Evolutionary conservation across 768 basidiomycete genomes (phyloP), one percentile per base, ranked within the genome.

Genomic region (Russula dissimulans): DNA sequence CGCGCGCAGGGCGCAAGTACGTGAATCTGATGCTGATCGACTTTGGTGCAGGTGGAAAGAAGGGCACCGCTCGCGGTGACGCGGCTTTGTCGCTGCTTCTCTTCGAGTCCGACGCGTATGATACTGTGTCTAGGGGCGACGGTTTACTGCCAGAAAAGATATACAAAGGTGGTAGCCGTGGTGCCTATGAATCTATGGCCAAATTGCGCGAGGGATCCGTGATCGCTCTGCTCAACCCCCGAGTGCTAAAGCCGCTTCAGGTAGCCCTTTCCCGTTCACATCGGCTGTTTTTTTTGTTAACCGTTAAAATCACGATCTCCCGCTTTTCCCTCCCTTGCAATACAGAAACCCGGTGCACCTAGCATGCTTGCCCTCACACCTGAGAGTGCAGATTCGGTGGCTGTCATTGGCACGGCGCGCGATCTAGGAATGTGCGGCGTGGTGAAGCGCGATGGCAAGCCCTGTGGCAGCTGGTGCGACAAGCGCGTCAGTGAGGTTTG

Each of bases 311-410:
- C n/a, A 17, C 7, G 31, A 31, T n/a, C 1, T 4, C 15, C 47
- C 6, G n/a, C n/a, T 9, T 41, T 32, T 41, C 34, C 5, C 18
- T 42, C 12, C 22, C 8, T 12, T 39, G n/a, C 15, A 48, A 42
- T 36, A 15, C 44, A 62, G 61, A 2, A 89, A 92, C 72, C 91
- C 87, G 14, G 81, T 82, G 26, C 51, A 12, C 81, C 81, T 54
- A 91, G 95, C 67, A 81, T 93, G 18, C 81, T 98, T 18, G 92
- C 91, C 1, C 71, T 98, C 34, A 94, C 92, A 0, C 97, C 97
- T 0, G 85, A 86, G 53, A 87, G 85, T 0, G 87, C 84, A 0
- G 79, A 82, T 2, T 87, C 90, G 0, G 86, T 97, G 54, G 81
- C 83, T n/a, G 78, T 90, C 39, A 82, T 99, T 50, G 95, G 97